A percentile compares a stretch with the other conserved stretches of the same genome.
Evolutionary conservation across 2,329 filamentous ascomycete genomes (phyloP).

Genomic region (Myriosclerotinia duriaeana): DNA sequence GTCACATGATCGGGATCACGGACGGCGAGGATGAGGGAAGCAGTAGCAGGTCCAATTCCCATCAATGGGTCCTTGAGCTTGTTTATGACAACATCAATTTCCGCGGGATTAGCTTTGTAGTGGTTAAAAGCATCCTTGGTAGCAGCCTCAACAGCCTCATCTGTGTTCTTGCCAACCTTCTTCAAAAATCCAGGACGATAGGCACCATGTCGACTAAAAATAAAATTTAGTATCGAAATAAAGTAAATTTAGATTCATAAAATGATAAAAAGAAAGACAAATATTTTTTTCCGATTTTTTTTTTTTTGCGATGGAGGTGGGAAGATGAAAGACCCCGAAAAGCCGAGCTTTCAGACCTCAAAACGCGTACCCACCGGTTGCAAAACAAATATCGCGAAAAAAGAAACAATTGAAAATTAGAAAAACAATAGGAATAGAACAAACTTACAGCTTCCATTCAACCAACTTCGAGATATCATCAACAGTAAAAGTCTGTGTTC

Average conservation of each 20-base stretch:
- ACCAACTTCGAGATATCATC: constrained; percentile 60
- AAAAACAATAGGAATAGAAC: background rate
- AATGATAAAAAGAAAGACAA: constrained; percentile 10
- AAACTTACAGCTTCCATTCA: constrained; percentile 68
- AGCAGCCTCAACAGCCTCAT: constrained; percentile 47
- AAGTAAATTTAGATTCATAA: background rate
- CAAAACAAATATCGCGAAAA: constrained; percentile 25
- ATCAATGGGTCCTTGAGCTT: constrained; percentile 57
- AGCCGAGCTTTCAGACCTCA: background rate
- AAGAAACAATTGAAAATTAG: constrained; percentile 25
- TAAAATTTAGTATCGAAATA: constrained; percentile 5
- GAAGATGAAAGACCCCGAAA: constrained; percentile 5
- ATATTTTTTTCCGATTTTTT: background rate
- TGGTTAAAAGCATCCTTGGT: constrained; percentile 53
- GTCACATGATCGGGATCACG: constrained; percentile 58
- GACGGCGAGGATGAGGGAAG: constrained; percentile 69
- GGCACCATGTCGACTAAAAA: constrained; percentile 53
- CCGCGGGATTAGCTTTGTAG: constrained; percentile 45
- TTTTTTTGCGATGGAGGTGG: background rate
- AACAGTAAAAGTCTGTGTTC: constrained; percentile 45
- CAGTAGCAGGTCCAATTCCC: constrained; percentile 78
- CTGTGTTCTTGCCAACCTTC: constrained; percentile 55
- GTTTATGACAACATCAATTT: constrained; percentile 48
- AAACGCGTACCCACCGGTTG: background rate
- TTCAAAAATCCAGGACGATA: constrained; percentile 62